Base-by-base conservation (phyloP, 2,329 filamentous ascomycete species). In the Cyphellophora attinorum region DNA sequence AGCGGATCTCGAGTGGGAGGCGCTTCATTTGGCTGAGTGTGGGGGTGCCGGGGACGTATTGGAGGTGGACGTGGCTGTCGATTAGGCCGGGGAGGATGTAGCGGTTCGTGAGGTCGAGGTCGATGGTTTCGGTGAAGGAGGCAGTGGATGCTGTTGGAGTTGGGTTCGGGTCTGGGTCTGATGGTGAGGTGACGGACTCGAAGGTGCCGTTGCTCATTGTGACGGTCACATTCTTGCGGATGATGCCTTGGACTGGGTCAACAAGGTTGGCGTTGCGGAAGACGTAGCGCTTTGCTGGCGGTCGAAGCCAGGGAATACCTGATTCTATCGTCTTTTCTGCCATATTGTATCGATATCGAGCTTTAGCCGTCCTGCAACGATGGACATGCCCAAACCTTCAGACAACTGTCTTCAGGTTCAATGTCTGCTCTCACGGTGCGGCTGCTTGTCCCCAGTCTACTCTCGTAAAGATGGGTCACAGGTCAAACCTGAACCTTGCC, bases 51-150 rank as follows among this genome's bases (percentile, higher is more conserved):
- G 67, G 66, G 0, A 63, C 60, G 1, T 63, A 59, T 13, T 52
- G 53, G 16, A 70, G 49, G 41, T 71, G 67, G 10, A 70, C 64
- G 47, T 70, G 67, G 42, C 60, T 62, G 46, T 74, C 69, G 29
- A 71, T 70, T 3, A 73, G 55, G 3, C 70, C 68, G 1, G 68
- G 68, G 27, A 60, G 59, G 13, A 73, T 46, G 44, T 62, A 72
- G 34, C 59, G 59, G 11, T 64, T 61, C 3, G 55, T 40, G 1
- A 67, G 48, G 41, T 72, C 58, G 31, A 69, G 42, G 16, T 50
- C 34, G 44, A 47, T 36, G 34, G 46, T 25, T 25, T 25, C 21
- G n/a, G 21, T 8, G 21, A 8, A 8, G 8, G 21, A 8, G 8
- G 8, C n/a, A 8, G 8, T n/a, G 8, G 21, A 25, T 8, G n/a